These are phyloP conservation scores for Pythium rishiriense DNA, from an alignment of 352 stramenopile species.

Conservation along the genomic window DNA sequence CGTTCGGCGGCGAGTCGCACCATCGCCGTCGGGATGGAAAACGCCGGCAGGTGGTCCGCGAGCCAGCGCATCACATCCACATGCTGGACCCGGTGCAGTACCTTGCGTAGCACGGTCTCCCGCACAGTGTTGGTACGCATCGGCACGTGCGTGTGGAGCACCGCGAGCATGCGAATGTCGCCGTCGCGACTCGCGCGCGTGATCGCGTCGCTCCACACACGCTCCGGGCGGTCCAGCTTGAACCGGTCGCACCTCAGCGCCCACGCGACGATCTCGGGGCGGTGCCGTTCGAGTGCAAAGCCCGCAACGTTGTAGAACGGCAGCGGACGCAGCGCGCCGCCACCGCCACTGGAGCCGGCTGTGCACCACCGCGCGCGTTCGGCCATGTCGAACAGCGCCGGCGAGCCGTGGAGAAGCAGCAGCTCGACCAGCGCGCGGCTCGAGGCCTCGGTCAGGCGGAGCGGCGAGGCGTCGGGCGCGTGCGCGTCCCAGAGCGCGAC, in stretches of 20 bases:
- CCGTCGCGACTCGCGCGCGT: neutral
- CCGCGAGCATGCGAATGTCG: neutral
- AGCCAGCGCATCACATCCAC: neutral
- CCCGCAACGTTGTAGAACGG: neutral
- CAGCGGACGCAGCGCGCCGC: neutral
- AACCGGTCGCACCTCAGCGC: neutral
- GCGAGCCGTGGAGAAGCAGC: neutral
- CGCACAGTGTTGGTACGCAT: neutral
- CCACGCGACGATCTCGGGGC: neutral
- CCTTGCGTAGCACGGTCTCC: neutral
- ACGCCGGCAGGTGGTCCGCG: neutral
- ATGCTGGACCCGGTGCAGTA: neutral
- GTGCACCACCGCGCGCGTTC: neutral
- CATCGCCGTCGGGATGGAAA: neutral
- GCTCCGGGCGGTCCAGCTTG: neutral
- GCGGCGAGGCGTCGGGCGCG: too few species aligned
- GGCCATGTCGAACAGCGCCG: neutral
- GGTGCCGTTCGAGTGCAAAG: neutral
- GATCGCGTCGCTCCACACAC: neutral
- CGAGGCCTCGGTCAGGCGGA: too few species aligned
- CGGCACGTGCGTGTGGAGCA: neutral
- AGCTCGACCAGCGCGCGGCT: too few species aligned
- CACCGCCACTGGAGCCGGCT: too few species aligned
- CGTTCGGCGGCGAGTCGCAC: too few species aligned
- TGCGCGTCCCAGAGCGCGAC: neutral